Evolutionary conservation across 495 filamentous ascomycete species (phyloP).

Genomic region (Podospora anserina): DNA sequence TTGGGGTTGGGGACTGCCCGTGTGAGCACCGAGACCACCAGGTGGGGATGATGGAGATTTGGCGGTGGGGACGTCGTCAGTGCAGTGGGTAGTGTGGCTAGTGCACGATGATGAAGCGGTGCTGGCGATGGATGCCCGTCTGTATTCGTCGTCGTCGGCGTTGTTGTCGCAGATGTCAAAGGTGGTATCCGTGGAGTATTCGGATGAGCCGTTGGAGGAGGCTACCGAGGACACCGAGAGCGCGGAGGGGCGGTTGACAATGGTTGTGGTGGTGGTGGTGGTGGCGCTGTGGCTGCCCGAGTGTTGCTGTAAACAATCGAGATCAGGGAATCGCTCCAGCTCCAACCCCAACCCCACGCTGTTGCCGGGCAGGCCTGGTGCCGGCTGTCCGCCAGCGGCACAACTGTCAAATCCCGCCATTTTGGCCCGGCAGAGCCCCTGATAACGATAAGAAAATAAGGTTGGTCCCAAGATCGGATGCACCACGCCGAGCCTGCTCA

Average conservation of each 20-base stretch:
- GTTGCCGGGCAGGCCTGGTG: conserved; percentile 20
- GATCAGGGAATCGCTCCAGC: conserved; percentile 31
- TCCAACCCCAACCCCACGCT: conserved; percentile 20
- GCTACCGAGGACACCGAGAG: conserved; percentile 32
- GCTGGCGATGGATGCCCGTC: conserved; percentile 31
- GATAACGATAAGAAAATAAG: conserved; percentile 5
- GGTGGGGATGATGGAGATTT: neutral
- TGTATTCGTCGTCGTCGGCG: neutral
- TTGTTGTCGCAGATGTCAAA: conserved; percentile 6
- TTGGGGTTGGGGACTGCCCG: conserved; percentile 5
- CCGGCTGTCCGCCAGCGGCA: conserved; percentile 18
- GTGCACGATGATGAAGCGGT: conserved; percentile 22
- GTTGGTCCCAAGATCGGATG: neutral
- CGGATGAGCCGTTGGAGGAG: conserved; percentile 21
- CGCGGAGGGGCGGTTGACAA: conserved; percentile 23
- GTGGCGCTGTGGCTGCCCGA: conserved; percentile 9
- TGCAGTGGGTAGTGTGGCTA: conserved; percentile 8
- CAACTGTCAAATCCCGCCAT: conserved; percentile 25
- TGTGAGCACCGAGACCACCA: neutral
- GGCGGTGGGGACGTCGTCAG: conserved; percentile 12
- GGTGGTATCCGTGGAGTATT: conserved; percentile 16
- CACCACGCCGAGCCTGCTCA: neutral
- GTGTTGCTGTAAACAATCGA: conserved; percentile 29
- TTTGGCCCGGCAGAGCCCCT: conserved; percentile 14
- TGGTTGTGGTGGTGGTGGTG: neutral